A percentile compares a stretch with the other conserved stretches of the same genome.
These are phyloP conservation scores for Pythium brachiatum DNA, from an alignment of 352 stramenopile species.

Conservation along the genomic window DNA sequence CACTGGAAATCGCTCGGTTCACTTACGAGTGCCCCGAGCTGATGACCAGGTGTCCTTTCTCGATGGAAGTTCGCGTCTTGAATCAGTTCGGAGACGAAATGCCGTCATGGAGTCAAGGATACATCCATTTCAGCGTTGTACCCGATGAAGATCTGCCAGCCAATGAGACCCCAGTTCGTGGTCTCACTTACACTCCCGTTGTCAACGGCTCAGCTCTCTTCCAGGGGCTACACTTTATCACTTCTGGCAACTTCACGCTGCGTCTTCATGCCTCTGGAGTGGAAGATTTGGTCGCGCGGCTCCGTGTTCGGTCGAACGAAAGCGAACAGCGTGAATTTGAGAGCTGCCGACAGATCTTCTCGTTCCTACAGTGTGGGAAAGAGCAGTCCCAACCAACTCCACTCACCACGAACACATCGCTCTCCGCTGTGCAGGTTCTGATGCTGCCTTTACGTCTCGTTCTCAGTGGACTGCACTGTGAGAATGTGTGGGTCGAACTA, in stretches of 20 bases:
- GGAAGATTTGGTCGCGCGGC: conserved; percentile 36
- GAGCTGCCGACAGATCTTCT: conserved; percentile 15
- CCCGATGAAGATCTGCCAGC: not conserved
- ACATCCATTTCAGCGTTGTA: conserved; percentile 26
- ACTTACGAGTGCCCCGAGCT: conserved; percentile 49
- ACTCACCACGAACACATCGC: not conserved
- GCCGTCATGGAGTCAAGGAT: conserved; percentile 20
- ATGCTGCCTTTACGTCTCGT: not conserved
- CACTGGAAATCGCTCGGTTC: conserved; percentile 44
- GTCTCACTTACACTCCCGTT: conserved; percentile 19
- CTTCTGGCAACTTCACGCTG: conserved; percentile 42
- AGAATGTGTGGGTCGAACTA: conserved; percentile 37
- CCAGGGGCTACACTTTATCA: conserved; percentile 35
- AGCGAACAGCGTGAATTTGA: not conserved
- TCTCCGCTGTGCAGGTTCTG: conserved; percentile 5
- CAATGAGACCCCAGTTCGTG: conserved; percentile 1
- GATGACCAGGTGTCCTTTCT: conserved; percentile 38
- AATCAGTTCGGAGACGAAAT: conserved; percentile 60
- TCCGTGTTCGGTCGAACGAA: conserved; percentile 39
- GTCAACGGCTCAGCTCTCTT: conserved; percentile 42
- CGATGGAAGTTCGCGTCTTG: conserved; percentile 37
- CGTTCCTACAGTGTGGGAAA: conserved; percentile 18
- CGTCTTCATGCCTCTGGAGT: conserved; percentile 25
- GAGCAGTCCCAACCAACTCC: not conserved
- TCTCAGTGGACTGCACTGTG: conserved; percentile 29